Percentiles rank a stretch among this genome's conserved stretches.
These are phyloP conservation scores for Phytophthora citrophthora DNA, from an alignment of 352 stramenopile genomes.

Conservation along the genomic window DNA sequence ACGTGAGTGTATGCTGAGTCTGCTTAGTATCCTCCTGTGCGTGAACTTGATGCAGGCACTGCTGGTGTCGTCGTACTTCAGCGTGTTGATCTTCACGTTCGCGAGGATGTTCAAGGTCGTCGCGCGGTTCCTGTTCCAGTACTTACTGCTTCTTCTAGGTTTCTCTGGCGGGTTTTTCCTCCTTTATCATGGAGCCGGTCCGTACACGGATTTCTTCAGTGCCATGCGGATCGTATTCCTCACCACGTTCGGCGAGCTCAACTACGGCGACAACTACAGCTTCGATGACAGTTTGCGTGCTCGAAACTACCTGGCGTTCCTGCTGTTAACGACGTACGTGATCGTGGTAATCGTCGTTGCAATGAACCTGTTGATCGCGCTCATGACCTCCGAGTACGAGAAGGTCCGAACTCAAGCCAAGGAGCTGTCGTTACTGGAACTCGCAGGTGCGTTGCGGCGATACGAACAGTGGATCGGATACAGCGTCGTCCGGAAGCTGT, in stretches of 20 bases:
- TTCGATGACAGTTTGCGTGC: conserved; percentile 42
- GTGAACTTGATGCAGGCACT: conserved; percentile 65
- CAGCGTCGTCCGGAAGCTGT: conserved; percentile 44
- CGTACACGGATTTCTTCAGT: conserved; percentile 54
- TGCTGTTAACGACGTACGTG: conserved; percentile 59
- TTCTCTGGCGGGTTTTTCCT: conserved; percentile 57
- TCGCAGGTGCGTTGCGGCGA: conserved; percentile 51
- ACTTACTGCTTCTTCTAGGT: conserved; percentile 54
- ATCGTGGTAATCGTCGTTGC: conserved; percentile 62
- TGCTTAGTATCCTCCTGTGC: conserved; percentile 58
- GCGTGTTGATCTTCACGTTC: conserved; percentile 72
- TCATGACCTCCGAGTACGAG: conserved; percentile 73
- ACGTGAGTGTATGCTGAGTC: conserved; percentile 55
- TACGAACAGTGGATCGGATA: conserved; percentile 62
- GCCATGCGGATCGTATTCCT: conserved; percentile 63
- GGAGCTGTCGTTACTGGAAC: conserved; percentile 53
- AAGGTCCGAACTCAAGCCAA: conserved; percentile 59
- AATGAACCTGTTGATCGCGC: conserved; percentile 57
- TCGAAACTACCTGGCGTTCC: conserved; percentile 49
- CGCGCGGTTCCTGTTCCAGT: conserved; percentile 59
- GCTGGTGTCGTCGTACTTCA: conserved; percentile 65
- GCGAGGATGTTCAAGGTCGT: conserved; percentile 65
- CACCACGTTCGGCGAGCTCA: conserved; percentile 61
- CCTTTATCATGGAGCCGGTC: conserved; percentile 48
- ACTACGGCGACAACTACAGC: conserved; percentile 63